Conservation (phyloP, 2,329 filamentous ascomycete species). For the Uncinocarpus reesii region DNA sequence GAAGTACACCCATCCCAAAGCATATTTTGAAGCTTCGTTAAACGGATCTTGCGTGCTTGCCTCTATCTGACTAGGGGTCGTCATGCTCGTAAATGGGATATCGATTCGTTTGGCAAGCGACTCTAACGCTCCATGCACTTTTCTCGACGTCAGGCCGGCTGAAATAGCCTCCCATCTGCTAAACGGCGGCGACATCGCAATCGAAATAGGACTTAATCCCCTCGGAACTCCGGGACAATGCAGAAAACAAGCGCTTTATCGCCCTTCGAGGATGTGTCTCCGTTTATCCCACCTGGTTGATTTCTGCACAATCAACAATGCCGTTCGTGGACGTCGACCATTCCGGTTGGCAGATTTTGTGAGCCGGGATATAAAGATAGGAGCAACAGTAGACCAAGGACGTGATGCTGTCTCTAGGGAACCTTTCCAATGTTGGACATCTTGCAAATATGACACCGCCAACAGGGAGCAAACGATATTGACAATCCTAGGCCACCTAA, state of each 20-base stretch:
- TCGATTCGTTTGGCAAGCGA: slow-evolving; percentile 43
- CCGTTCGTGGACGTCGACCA: too few species aligned
- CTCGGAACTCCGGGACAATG: neutral
- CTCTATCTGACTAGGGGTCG: slow-evolving; percentile 45
- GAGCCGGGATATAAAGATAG: too few species aligned
- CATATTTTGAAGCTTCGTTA: slow-evolving; percentile 74
- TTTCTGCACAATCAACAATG: too few species aligned
- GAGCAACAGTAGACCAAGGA: too few species aligned
- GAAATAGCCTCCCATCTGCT: neutral
- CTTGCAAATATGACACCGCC: too few species aligned
- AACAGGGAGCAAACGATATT: too few species aligned
- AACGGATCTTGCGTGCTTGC: slow-evolving; percentile 62
- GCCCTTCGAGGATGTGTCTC: neutral
- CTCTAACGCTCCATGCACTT: slow-evolving; percentile 14
- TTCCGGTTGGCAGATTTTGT: too few species aligned
- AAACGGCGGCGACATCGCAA: slow-evolving; percentile 2
- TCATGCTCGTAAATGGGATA: slow-evolving; percentile 47
- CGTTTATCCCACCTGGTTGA: neutral
- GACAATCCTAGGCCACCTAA: too few species aligned
- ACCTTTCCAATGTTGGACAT: neutral
- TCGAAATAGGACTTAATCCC: neutral
- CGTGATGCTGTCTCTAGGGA: neutral
- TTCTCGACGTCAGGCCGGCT: neutral
- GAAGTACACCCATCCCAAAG: slow-evolving; percentile 79
- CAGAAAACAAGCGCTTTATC: too few species aligned